Base-by-base conservation (phyloP, 345 rosid species). In the Abelmoschus esculentus region DNA sequence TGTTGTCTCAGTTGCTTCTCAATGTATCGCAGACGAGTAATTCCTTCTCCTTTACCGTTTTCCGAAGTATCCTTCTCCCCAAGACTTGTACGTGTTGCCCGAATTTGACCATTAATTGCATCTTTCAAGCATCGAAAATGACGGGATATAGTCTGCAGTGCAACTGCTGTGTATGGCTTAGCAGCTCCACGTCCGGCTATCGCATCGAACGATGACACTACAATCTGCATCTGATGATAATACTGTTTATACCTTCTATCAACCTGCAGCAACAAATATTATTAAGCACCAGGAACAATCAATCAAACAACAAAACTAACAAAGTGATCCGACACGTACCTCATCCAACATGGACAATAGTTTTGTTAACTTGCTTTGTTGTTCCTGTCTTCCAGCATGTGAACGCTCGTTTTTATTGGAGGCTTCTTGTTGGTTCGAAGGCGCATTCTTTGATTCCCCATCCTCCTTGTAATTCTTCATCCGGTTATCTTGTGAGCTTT, bases 1-100 rank as follows among this genome's bases (percentile, higher is more conserved):
- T 86, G 98, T 67, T 89, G 98, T 85, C 87, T 89, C 61, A 91
- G 91, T 60, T 93, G 90, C 83, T 88, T 97, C 78, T 93, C 99
- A 52, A 93, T 91, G 75, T 80, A 89, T 3, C 97, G 82, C 34
- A 93, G 87, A n/a, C 96, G 90, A 22, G 96, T 74, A 70, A 93
- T 93, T 56, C 90, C 88, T 19, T 85, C 86, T 71, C 90, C 87
- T 81, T 75, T 87, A 60, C 73, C 17, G 40, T 78, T 87, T 70
- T 85, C 90, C 6, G 80, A 80, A 59, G 80, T 74, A 72, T 91
- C 98, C 74, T 88, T 85, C 76, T 91, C 99, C 9, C 91, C 97
- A 11, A 93, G 93, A 80, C 46, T 42, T 10, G 11, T 42, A 42
- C 46, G 46, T 42, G 46, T 42, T 42, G 46, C 46, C 46, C 13